Conservation (phyloP, 78 protist genomes). For the Fonticula alba region DNA sequence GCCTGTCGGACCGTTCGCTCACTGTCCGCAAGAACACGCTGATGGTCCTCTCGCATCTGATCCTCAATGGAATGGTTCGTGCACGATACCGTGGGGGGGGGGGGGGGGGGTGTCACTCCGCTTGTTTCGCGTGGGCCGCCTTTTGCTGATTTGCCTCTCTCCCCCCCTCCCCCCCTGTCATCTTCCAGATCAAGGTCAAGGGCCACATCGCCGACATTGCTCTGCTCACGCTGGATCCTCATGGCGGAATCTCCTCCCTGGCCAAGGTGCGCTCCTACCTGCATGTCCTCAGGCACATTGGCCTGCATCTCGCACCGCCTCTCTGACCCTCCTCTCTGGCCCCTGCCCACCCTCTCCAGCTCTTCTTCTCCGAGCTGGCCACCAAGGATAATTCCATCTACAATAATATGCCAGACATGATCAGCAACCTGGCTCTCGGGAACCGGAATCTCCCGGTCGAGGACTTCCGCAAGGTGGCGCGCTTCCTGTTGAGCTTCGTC, state of each 20-base stretch:
- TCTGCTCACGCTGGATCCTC: slow-evolving; percentile 34
- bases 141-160: neutral
- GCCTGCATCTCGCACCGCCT: neutral
- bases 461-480: too few species aligned
- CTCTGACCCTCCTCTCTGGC: neutral
- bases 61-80: slow-evolving; percentile 84
- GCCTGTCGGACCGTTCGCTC: slow-evolving; percentile 42
- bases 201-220: slow-evolving; percentile 46
- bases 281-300: neutral
- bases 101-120: neutral
- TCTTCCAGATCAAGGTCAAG: slow-evolving; percentile 28
- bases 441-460: too few species aligned
- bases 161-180: neutral
- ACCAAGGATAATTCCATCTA: slow-evolving; percentile 43
- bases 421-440: slow-evolving; percentile 39
- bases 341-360: slow-evolving; percentile 6
- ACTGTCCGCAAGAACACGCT: slow-evolving; percentile 63
- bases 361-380: slow-evolving; percentile 40
- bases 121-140: neutral
- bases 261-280: slow-evolving; percentile 34
- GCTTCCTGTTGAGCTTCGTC: too few species aligned
- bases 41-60: slow-evolving; percentile 75
- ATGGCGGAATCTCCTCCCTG: slow-evolving; percentile 16
- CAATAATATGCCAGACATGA: slow-evolving; percentile 73
- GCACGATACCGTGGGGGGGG: too few species aligned